These are phyloP conservation scores for Fusarium sp. DNA, from an alignment of 2,329 filamentous ascomycete genomes.

Conservation along the genomic window DNA sequence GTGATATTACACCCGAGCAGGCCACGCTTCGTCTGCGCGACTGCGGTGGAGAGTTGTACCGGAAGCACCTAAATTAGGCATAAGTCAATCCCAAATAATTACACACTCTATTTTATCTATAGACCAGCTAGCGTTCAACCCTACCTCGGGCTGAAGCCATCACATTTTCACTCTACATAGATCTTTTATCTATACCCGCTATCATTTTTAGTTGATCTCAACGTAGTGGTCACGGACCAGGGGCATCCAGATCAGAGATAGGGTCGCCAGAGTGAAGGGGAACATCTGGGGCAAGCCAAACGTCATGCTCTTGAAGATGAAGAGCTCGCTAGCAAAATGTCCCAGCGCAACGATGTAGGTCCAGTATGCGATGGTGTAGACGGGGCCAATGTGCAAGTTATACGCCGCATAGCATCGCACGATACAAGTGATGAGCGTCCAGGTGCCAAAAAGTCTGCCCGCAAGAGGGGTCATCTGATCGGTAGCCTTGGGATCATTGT, in stretches of 20 bases:
- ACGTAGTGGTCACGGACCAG: constrained; percentile 81
- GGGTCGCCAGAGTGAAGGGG: constrained; percentile 67
- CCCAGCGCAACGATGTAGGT: constrained; percentile 84
- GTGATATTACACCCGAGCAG: constrained; percentile 98
- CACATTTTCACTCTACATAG: not conserved
- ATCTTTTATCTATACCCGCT: not conserved
- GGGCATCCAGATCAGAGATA: constrained; percentile 73
- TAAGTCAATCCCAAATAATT: constrained; percentile 9
- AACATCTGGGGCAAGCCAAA: constrained; percentile 72
- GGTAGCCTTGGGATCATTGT: constrained; percentile 63
- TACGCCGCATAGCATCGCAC: constrained; percentile 89
- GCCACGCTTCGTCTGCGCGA: constrained; percentile 83
- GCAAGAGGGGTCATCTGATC: constrained; percentile 82
- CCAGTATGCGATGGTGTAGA: constrained; percentile 87
- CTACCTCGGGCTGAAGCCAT: not conserved
- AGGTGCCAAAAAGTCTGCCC: constrained; percentile 87
- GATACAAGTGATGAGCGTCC: constrained; percentile 84
- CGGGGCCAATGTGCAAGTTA: constrained; percentile 78
- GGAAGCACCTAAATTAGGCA: constrained; percentile 65
- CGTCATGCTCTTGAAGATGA: constrained; percentile 82
- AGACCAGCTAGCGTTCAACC: constrained; percentile 3
- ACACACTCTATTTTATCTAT: constrained; percentile 32
- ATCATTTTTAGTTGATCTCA: constrained; percentile 52
- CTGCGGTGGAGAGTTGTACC: constrained; percentile 88
- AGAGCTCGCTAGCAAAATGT: constrained; percentile 87